Conservation (phyloP, 495 filamentous ascomycete genomes). For the Neurospora sp. region DNA sequence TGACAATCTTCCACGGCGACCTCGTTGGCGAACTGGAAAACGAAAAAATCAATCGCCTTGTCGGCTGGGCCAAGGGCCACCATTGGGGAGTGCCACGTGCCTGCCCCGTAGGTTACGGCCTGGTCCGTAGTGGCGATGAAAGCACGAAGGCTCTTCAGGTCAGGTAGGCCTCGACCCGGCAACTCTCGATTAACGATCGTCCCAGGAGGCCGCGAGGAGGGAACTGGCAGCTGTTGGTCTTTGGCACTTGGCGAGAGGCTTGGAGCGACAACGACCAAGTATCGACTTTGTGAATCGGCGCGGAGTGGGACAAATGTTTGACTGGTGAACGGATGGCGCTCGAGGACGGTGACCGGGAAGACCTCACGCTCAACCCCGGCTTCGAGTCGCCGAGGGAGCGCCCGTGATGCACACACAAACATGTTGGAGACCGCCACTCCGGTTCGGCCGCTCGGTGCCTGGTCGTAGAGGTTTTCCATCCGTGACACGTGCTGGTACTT, state of each 20-base stretch:
- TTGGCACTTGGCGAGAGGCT: slow-evolving; percentile 35
- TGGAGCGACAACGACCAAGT: slow-evolving; percentile 88
- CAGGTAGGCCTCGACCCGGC: slow-evolving; percentile 57
- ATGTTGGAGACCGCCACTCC: slow-evolving; percentile 64
- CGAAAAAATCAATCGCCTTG: slow-evolving; percentile 65
- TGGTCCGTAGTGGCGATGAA: slow-evolving; percentile 72
- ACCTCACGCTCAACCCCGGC: slow-evolving; percentile 13
- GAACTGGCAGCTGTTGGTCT: slow-evolving; percentile 17
- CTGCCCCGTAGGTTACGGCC: slow-evolving; percentile 83
- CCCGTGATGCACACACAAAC: slow-evolving; percentile 75
- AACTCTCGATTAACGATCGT: slow-evolving; percentile 9
- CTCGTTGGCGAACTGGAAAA: slow-evolving; percentile 81
- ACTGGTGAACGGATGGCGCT: slow-evolving; percentile 87
- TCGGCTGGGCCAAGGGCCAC: slow-evolving; percentile 61
- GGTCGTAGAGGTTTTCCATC: slow-evolving; percentile 54
- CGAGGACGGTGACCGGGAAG: slow-evolving; percentile 67
- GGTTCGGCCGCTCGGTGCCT: slow-evolving; percentile 51
- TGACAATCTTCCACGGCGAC: slow-evolving; percentile 81
- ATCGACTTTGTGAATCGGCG: slow-evolving; percentile 40
- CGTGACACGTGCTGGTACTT: slow-evolving; percentile 75
- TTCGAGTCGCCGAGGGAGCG: slow-evolving; percentile 5
- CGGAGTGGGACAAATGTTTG: slow-evolving; percentile 86
- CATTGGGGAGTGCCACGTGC: slow-evolving; percentile 98
- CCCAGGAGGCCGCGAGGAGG: background rate
- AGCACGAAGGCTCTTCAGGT: slow-evolving; percentile 57